Evolutionary conservation across 2,329 filamentous ascomycete species (phyloP), one percentile per base, ranked within the genome.

Genomic region (Cordyceps militaris): DNA sequence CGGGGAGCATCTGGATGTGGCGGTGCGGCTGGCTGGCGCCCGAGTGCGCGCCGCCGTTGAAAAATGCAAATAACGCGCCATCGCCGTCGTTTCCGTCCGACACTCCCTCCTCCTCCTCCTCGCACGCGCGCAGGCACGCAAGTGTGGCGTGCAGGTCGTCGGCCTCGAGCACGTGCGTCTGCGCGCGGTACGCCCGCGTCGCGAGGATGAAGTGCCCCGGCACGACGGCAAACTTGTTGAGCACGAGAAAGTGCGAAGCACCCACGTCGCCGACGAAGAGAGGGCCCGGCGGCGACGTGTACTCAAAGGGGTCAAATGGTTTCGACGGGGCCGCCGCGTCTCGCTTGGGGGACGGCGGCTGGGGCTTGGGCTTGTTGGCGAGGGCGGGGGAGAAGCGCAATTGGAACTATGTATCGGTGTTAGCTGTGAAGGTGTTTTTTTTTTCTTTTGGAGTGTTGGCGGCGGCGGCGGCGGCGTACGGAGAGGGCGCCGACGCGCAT

Each of bases 201-300:
- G 83, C 81, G 49, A 91, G 77, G 63, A 91, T 88, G 67, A 88
- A 88, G 71, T 91, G 87, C 64, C 85, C 79, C 0, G 81, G 79
- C 34, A 88, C 85, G 50, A 91, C 72, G 50, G 87, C 86, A 64
- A 87, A 91, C 69, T 90, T 91, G 75, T 91, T 91, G 42, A 91
- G 74, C 1, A 91, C 82, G 43, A 90, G 76, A 59, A 79, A 77
- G 69, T 91, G 86, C 9, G 73, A 69, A 0, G 81, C 73, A 1
- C 74, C 74, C 8, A 88, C 65, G 26, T 70, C 68, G 16, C 79
- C 69, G 44, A 85, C 70, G 38, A 86, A 73, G 57, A 87, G 78
- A 10, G 81, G 73, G 5, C 77, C 73, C 3, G 74, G 65, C 0
- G 78, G 69, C 9, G 44, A 11, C 0, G 86, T 86, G 59, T 82